These are phyloP conservation scores for Aureobasidium sp. DNA, from an alignment of 2,329 filamentous ascomycete genomes.

Conservation along the genomic window DNA sequence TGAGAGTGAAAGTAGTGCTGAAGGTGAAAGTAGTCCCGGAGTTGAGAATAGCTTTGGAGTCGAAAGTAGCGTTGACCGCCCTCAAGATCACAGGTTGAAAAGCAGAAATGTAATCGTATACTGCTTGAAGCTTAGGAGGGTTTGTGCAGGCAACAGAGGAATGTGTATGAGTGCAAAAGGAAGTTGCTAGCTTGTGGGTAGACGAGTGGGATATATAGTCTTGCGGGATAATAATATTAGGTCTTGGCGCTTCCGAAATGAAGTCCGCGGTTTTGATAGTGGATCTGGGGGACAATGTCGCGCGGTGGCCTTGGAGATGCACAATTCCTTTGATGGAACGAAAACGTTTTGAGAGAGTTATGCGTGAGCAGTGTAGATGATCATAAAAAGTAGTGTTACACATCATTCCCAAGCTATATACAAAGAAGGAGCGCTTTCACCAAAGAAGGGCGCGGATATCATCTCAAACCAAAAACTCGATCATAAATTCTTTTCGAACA, in stretches of 20 bases:
- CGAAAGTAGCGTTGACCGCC: background rate
- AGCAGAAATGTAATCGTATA: background rate
- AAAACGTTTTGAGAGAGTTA: background rate
- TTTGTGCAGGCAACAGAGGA: constrained; percentile 2
- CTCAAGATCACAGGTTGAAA: background rate
- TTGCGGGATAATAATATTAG: background rate
- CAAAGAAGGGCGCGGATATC: background rate
- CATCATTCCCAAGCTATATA: background rate
- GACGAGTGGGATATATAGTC: constrained; percentile 7
- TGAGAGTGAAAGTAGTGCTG: too few relatives aligned
- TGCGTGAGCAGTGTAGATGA: background rate
- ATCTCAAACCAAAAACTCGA: background rate
- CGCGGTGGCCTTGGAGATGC: too few relatives aligned
- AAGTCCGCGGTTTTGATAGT: background rate
- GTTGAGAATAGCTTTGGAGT: background rate
- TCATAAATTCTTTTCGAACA: background rate
- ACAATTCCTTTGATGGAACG: too few relatives aligned
- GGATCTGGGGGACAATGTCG: background rate
- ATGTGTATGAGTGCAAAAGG: constrained; percentile 8
- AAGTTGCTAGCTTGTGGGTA: background rate
- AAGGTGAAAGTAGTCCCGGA: too few relatives aligned
- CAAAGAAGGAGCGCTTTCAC: background rate
- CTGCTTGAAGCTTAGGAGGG: background rate
- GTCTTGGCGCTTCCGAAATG: constrained; percentile 6
- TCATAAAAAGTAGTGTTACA: background rate